Evolutionary conservation across 441 rosid genomes (phyloP), one percentile per base, ranked within the genome.

Genomic region (Eruca vesicaria): DNA sequence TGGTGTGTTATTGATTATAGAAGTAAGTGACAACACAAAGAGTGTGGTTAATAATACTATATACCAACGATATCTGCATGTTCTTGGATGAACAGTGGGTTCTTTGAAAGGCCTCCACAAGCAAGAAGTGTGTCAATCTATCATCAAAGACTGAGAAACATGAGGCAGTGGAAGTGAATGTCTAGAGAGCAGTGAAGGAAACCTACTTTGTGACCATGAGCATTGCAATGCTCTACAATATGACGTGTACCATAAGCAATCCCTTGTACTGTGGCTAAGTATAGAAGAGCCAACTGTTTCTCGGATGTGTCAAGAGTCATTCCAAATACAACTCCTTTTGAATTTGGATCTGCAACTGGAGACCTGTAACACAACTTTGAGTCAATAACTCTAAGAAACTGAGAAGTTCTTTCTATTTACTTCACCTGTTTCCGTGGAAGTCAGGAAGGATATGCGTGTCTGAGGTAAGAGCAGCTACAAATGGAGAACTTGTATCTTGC

Each of bases 211-310:
- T 92, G 99, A 83, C 97, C 98, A 83, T 91, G 87, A 21, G 85
- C 86, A 85, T 95, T 95, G 83, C 91, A 92, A 64, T 95, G 99
- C 82, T 95, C 97, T 80, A 93, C 84, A 45, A 91, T 90, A 77
- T 93, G 98, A 58, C 92, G 95, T 50, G 99, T 91, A 64, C 98
- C 96, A 75, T 91, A 95, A n/a, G 99, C 99, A 72, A 95, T 88
- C 50, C 90, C 93, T 75, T 95, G 96, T 11, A 89, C 58, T 28
- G 92, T 82, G 52, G 99, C 97, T 45, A 95, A 87, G 79, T 95
- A 93, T 18, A 91, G 68, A 71, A 90, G 88, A 82, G 99, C 97
- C 81, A 95, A 76, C 78, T 89, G 97, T 73, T 71, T 89, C 77
- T 95, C 97, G 56, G 97, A 89, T 61, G 93, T 78, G 68, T 91